Percentiles rank a stretch among this genome's conserved stretches.
phyloP scores from a whole-genome alignment of 2,329 filamentous ascomycete species.

The Paraphaeosphaeria sporulosa region DNA sequence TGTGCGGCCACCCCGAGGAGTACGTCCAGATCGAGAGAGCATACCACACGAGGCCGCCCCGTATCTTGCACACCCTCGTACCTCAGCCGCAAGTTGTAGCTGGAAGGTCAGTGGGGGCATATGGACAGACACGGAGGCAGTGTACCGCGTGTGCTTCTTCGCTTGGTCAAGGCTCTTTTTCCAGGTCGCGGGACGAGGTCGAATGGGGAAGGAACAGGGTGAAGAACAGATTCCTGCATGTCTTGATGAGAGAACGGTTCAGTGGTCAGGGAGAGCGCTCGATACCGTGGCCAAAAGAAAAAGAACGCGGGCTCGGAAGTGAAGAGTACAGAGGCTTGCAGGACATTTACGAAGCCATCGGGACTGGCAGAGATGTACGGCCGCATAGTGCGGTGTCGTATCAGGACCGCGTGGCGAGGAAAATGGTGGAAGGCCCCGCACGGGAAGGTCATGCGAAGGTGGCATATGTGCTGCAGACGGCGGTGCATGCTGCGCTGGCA shows the following conservation, averaged over 20 bases:
- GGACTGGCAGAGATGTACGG: not conserved
- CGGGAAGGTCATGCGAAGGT: not conserved
- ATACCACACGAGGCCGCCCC: not conserved
- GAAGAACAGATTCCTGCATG: constrained; percentile 14
- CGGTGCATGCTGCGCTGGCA: not conserved
- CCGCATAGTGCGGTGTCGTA: constrained; percentile 4
- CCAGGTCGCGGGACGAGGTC: constrained; percentile 4
- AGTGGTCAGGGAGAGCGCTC: not conserved
- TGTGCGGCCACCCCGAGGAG: constrained; percentile 28
- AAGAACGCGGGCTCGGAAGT: not conserved
- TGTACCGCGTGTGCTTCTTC: constrained; percentile 17
- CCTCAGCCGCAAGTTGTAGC: not conserved
- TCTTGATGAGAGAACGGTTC: constrained; percentile 7
- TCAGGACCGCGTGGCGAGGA: not conserved
- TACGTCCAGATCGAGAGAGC: constrained; percentile 21
- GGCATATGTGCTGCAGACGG: constrained; percentile 12
- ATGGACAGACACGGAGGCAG: constrained; percentile 15
- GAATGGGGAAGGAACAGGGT: not conserved
- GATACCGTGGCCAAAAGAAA: constrained; percentile 5
- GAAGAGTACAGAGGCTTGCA: not conserved
- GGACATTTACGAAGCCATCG: constrained; percentile 2
- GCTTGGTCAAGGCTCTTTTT: not conserved
- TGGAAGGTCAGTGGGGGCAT: not conserved
- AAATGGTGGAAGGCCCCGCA: not conserved
- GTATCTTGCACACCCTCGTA: constrained; percentile 16